Evolutionary conservation across 345 rosid species (phyloP).

Genomic region (Brassica nigra): DNA sequence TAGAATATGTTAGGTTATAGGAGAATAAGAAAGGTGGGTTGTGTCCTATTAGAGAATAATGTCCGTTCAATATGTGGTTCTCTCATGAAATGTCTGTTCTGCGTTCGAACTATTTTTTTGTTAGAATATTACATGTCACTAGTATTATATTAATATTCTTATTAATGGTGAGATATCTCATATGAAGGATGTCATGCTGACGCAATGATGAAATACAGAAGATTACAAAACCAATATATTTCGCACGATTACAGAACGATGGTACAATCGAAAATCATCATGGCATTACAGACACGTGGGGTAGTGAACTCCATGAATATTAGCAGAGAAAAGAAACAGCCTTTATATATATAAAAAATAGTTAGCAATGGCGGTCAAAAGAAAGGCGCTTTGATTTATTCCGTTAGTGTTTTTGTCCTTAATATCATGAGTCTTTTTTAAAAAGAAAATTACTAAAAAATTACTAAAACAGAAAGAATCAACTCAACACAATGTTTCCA

Average conservation of each 20-base stretch:
- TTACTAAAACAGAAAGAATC: background rate
- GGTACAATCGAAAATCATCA: constrained; percentile 25
- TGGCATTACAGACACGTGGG: constrained; percentile 34
- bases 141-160: background rate
- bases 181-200: constrained; percentile 34
- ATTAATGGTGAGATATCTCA: background rate
- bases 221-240: background rate
- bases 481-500: background rate
- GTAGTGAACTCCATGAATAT: constrained; percentile 16
- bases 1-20: too few relatives aligned
- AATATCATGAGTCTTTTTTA: background rate
- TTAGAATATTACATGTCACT: constrained; percentile 8
- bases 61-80: background rate
- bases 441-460: background rate
- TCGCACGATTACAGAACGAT: constrained; percentile 30
- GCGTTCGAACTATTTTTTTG: background rate
- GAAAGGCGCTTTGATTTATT: constrained; percentile 10
- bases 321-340: background rate
- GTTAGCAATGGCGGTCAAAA: constrained; percentile 26
- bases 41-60: too few relatives aligned
- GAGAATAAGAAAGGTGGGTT: too few relatives aligned
- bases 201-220: constrained; percentile 26
- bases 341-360: background rate
- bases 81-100: constrained; percentile 5
- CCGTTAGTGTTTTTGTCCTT: background rate